Evolutionary conservation across 2,329 filamentous ascomycete species (phyloP).

Genomic region (Hymenoscyphus linearis): DNA sequence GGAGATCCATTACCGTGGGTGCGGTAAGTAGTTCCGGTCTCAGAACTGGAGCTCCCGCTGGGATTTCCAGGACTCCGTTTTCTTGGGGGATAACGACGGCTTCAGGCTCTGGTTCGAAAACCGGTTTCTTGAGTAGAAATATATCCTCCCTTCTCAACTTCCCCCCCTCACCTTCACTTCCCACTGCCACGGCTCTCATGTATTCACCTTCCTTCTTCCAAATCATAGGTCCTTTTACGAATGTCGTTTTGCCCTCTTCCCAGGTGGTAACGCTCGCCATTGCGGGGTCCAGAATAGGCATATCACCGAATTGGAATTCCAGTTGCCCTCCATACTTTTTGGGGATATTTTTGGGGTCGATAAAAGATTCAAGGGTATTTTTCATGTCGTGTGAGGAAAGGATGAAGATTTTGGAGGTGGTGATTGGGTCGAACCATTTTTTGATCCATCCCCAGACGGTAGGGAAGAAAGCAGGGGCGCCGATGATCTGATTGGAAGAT

Average conservation of each 20-base stretch:
- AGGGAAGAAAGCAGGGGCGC: slow-evolving; percentile 84
- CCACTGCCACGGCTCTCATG: slow-evolving; percentile 50
- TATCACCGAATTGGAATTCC: slow-evolving; percentile 73
- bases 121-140: slow-evolving; percentile 18
- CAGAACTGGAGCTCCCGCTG: neutral
- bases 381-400: slow-evolving; percentile 68
- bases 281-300: slow-evolving; percentile 64
- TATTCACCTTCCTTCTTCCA: slow-evolving; percentile 40
- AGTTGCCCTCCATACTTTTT: slow-evolving; percentile 85
- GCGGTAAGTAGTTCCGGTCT: slow-evolving; percentile 10
- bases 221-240: slow-evolving; percentile 52
- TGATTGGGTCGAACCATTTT: slow-evolving; percentile 91
- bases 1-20: slow-evolving; percentile 11
- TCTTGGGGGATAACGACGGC: neutral
- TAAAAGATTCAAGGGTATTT: slow-evolving; percentile 72
- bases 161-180: slow-evolving; percentile 39
- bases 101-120: neutral
- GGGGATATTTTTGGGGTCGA: slow-evolving; percentile 78
- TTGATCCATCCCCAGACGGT: slow-evolving; percentile 95
- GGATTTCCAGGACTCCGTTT: slow-evolving; percentile 9
- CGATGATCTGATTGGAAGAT: slow-evolving; percentile 58
- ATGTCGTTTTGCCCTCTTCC: slow-evolving; percentile 46
- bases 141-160: slow-evolving; percentile 39
- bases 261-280: slow-evolving; percentile 47
- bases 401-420: slow-evolving; percentile 94